Evolutionary conservation across 2,329 filamentous ascomycete species (phyloP).

Genomic region (Colletotrichum costaricense): DNA sequence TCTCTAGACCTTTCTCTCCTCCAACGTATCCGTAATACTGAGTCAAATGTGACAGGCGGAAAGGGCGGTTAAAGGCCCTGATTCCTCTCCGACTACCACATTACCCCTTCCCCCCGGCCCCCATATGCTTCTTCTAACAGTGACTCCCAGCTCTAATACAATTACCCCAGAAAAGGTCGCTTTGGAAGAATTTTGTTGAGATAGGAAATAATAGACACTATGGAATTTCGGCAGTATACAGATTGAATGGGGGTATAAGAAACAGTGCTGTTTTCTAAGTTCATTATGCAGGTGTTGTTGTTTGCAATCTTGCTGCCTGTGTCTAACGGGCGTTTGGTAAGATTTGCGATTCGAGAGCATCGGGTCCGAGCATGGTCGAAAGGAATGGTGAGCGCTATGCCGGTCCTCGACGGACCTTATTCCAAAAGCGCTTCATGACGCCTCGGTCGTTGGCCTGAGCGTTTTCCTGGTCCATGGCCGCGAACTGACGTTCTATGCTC

Average conservation of each 20-base stretch:
- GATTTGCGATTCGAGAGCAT: neutral
- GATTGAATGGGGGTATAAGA: constrained; percentile 21
- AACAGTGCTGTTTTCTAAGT: constrained; percentile 17
- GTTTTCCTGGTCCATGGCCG: constrained; percentile 64
- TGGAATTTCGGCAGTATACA: constrained; percentile 24
- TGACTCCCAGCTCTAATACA: constrained; percentile 16
- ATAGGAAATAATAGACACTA: constrained; percentile 23
- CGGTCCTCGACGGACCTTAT: constrained; percentile 62
- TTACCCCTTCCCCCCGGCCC: neutral
- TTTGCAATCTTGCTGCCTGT: constrained; percentile 17
- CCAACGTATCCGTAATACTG: neutral
- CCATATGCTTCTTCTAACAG: neutral
- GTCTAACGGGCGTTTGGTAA: constrained; percentile 9
- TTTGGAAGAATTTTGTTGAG: neutral
- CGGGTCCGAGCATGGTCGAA: constrained; percentile 1
- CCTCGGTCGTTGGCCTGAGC: constrained; percentile 60
- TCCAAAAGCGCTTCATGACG: constrained; percentile 73
- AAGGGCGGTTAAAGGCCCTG: constrained; percentile 13
- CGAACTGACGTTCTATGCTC: constrained; percentile 64
- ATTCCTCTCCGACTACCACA: neutral
- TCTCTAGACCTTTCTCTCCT: neutral
- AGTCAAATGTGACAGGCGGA: constrained; percentile 20
- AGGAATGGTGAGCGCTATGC: neutral
- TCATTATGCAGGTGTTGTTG: constrained; percentile 16
- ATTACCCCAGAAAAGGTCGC: constrained; percentile 4